Conservation (phyloP, 2,329 filamentous ascomycete genomes). For the Exophiala aquamarina region DNA sequence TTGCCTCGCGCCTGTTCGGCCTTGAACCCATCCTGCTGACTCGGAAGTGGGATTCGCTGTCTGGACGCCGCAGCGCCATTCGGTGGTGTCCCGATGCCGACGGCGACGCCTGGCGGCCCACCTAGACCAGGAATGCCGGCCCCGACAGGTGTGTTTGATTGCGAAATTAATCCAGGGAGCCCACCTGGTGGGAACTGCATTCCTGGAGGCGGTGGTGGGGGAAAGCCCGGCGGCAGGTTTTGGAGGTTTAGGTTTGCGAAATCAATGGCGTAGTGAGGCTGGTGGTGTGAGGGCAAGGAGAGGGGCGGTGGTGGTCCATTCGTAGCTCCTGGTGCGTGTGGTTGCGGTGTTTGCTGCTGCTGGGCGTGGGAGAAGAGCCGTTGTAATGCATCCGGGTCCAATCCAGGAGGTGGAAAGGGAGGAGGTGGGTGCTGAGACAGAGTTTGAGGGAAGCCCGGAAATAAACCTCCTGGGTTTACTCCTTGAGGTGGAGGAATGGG, state of each 20-base stretch:
- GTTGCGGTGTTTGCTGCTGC: conserved; percentile 33
- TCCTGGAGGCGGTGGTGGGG: conserved; percentile 57
- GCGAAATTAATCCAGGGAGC: conserved; percentile 39
- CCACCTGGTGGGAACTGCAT: conserved; percentile 25
- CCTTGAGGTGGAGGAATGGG: conserved; percentile 5
- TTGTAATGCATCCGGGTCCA: conserved; percentile 43
- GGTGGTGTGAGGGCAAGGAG: conserved; percentile 4
- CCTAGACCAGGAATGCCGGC: conserved; percentile 37
- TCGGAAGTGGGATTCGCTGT: conserved; percentile 70
- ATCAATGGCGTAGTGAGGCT: conserved; percentile 28
- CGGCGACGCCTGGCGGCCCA: conserved; percentile 40
- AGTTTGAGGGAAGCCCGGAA: background rate
- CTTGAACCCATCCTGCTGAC: conserved; percentile 77
- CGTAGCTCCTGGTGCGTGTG: no score
- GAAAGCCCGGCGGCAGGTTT: conserved; percentile 45
- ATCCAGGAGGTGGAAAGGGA: conserved; percentile 46
- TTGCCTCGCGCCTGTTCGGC: conserved; percentile 68
- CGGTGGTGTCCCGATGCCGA: conserved; percentile 35
- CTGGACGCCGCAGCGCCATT: conserved; percentile 34
- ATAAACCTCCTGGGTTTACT: no score
- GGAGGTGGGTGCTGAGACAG: conserved; percentile 13
- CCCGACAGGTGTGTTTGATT: conserved; percentile 36
- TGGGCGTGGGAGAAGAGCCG: conserved; percentile 29
- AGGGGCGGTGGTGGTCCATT: conserved; percentile 36
- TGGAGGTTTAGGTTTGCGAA: conserved; percentile 32